Evolutionary conservation across 352 stramenopile genomes (phyloP), one percentile per base, ranked within the genome.

Genomic region (Phytophthora pisi): DNA sequence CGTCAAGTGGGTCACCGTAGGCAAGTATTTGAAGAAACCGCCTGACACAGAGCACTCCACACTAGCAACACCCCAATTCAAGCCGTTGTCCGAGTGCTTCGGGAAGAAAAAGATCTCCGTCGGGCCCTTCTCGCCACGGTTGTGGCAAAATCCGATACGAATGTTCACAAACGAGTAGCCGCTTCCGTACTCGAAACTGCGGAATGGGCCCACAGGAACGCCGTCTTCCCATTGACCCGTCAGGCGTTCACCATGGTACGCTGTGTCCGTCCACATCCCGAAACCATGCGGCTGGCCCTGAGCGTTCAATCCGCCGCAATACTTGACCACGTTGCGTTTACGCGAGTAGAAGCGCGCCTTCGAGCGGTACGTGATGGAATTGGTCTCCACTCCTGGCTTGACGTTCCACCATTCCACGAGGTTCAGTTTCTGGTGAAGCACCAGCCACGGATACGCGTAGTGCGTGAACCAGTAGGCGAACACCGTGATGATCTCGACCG

Each of bases 31-130:
- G 65, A 92, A 92, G 53, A 92, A 92, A 1, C 84, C 82, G 2
- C 84, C 84, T 2, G 84, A 89, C 1, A 92, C 82, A 9, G 84
- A 92, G 38, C 84, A 92, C 60, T 92, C 84, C 9, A 97, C 88
- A 40, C 81, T 91, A 1, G 81, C 84, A 0, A 97, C 86, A 16
- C 90, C 91, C 79, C 87, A 96, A 51, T 84, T 72, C 16, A 88
- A 61, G 2, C 70, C 73, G 3, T 77, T 72, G 0, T 65, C 49
- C 5, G 79, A 74, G 58, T 85, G 78, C 46, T 81, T 84, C 7
- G 82, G 82, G 23, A 74, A 77, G 28, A 86, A 89, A n/a, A 51
- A 69, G 34, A 82, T 85, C 18, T 81, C 67, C 0, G 77, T 75
- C 15, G 77, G 49, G 5, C 42, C 49, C 10, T 70, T 68, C 47